Percentiles rank a stretch among this genome's conserved stretches.
phyloP scores from a whole-genome alignment of 73 alveolate species.

The Tetrahymena thermophila region DNA sequence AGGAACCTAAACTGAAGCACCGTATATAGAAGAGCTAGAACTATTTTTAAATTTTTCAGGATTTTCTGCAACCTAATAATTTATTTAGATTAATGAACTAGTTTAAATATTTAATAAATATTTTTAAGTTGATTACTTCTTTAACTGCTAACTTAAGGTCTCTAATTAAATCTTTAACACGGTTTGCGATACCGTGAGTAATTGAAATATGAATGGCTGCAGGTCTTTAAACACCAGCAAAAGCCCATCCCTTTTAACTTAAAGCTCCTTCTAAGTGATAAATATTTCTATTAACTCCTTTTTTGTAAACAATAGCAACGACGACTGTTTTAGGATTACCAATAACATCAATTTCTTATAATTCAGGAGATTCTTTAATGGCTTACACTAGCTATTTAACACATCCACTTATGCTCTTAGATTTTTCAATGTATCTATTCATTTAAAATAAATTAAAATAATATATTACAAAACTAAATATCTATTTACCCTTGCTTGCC shows the following conservation, averaged over 20 bases:
- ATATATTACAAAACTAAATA: neutral
- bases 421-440: slow-evolving; percentile 65
- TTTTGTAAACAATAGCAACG: slow-evolving; percentile 7
- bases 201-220: slow-evolving; percentile 60
- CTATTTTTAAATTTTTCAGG: neutral
- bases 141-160: slow-evolving; percentile 64
- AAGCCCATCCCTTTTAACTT: slow-evolving; percentile 60
- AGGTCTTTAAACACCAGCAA: slow-evolving; percentile 51
- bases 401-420: slow-evolving; percentile 63
- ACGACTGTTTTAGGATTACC: slow-evolving; percentile 59
- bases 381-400: slow-evolving; percentile 56
- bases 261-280: slow-evolving; percentile 42
- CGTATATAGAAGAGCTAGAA: neutral
- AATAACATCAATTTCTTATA: slow-evolving; percentile 50
- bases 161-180: slow-evolving; percentile 49
- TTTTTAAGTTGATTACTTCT: slow-evolving; percentile 8
- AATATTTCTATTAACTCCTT: slow-evolving; percentile 16
- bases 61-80: neutral
- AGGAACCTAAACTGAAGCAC: neutral
- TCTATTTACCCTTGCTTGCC: slow-evolving; percentile 53
- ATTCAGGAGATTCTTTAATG: slow-evolving; percentile 52
- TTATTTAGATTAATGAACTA: neutral
- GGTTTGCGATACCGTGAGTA: slow-evolving; percentile 60
- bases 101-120: too few relatives aligned
- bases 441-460: neutral